These are phyloP conservation scores for Lichtheimia ornata DNA, from an alignment of 371 early-diverging fungal genomes.

Conservation along the genomic window DNA sequence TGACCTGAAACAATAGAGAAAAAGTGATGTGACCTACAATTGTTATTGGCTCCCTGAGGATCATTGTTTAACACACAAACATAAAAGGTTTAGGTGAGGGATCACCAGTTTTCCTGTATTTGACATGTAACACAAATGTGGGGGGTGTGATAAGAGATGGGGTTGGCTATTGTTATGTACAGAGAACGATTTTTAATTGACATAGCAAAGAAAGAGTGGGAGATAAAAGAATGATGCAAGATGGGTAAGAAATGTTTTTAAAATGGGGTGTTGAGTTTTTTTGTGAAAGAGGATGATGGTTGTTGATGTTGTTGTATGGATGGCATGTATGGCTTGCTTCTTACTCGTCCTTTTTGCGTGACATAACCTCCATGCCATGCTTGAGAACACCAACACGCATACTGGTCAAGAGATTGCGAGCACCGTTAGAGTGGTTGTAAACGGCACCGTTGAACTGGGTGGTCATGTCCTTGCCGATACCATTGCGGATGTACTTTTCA, in stretches of 20 bases:
- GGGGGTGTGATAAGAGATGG: no score
- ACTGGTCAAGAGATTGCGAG: slow-evolving; percentile 75
- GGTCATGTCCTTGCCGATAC: slow-evolving; percentile 86
- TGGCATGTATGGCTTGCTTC: background rate
- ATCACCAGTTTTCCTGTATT: no score
- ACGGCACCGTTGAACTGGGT: slow-evolving; percentile 87
- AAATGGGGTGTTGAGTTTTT: background rate
- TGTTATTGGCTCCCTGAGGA: no score
- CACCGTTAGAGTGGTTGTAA: slow-evolving; percentile 84
- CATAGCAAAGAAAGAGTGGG: background rate
- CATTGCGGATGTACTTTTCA: slow-evolving; percentile 69
- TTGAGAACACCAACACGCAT: slow-evolving; percentile 72
- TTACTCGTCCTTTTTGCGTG: slow-evolving; percentile 6
- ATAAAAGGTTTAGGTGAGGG: no score
- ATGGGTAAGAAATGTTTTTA: slow-evolving; percentile 1
- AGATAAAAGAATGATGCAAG: slow-evolving; percentile 1
- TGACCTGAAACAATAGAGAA: no score
- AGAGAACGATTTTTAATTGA: slow-evolving; percentile 1
- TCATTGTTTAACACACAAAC: no score
- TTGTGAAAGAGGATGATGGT: background rate
- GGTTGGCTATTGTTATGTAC: background rate
- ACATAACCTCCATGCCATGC: slow-evolving; percentile 24
- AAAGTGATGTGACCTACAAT: no score
- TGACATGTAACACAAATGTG: no score
- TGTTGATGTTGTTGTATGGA: background rate